phyloP scores from a whole-genome alignment of 2,329 filamentous ascomycete species.

The Ustulina deusta region DNA sequence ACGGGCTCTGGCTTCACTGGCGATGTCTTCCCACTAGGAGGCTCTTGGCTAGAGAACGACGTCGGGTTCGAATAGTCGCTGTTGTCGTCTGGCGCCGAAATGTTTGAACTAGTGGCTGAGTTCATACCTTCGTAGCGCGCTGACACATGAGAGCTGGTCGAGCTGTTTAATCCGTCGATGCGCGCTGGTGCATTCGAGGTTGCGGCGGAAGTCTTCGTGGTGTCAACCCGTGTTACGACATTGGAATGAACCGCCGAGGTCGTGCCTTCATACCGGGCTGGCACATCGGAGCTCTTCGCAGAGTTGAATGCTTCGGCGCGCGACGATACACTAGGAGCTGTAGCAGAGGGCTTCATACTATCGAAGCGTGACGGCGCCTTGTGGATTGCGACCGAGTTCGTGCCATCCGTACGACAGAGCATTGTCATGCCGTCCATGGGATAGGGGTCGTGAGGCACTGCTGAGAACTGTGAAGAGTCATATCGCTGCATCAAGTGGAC shows the following conservation, averaged over 20 bases:
- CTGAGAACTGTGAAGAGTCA: conserved; percentile 70
- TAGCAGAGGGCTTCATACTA: conserved; percentile 17
- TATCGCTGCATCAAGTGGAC: conserved; percentile 52
- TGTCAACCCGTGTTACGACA: conserved; percentile 15
- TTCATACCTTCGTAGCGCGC: conserved; percentile 25
- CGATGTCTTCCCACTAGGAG: conserved; percentile 77
- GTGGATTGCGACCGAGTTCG: conserved; percentile 63
- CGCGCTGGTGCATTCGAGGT: conserved; percentile 10
- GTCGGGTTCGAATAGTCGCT: conserved; percentile 93
- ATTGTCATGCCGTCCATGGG: conserved; percentile 97
- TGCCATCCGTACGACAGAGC: conserved; percentile 82
- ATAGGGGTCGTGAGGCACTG: conserved; percentile 91
- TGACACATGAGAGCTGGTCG: conserved; percentile 31
- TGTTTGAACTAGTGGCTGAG: conserved; percentile 34
- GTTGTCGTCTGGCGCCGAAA: conserved; percentile 83
- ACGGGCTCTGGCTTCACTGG: conserved; percentile 47
- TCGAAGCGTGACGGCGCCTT: conserved; percentile 31
- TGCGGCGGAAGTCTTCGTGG: conserved; percentile 14
- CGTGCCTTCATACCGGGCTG: conserved; percentile 21
- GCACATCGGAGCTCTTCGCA: conserved; percentile 9
- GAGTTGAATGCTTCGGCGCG: conserved; percentile 15
- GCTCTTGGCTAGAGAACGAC: conserved; percentile 88
- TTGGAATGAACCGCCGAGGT: conserved; percentile 6
- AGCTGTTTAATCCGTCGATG: conserved; percentile 20
- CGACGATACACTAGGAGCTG: conserved; percentile 19